phyloP scores from a whole-genome alignment of 352 stramenopile species.

The Phytophthora podocarpi region DNA sequence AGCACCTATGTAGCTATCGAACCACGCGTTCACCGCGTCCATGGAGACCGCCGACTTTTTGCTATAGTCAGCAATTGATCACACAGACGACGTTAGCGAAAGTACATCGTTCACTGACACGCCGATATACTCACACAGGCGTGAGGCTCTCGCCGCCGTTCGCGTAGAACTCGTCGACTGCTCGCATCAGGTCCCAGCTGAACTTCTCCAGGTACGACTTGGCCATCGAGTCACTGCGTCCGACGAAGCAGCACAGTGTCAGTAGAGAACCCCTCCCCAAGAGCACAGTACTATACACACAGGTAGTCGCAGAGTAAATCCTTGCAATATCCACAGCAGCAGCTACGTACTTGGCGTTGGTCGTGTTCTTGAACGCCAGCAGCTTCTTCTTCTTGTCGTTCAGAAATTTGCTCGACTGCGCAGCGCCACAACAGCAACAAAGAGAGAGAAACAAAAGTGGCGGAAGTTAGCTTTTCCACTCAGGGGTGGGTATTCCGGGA shows the following conservation, averaged over 20 bases:
- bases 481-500: not conserved
- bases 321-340: not conserved
- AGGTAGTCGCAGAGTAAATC: not conserved
- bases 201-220: conserved; percentile 80
- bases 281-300: too few species aligned
- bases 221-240: conserved; percentile 64
- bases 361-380: conserved; percentile 75
- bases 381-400: conserved; percentile 79
- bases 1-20: conserved; percentile 68
- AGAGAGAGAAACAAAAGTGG: not conserved
- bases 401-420: conserved; percentile 49
- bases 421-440: not conserved
- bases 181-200: conserved; percentile 80
- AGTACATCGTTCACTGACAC: not conserved
- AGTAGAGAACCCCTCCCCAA: not conserved
- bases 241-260: not conserved
- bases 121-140: conserved; percentile 17
- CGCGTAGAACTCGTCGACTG: conserved; percentile 80
- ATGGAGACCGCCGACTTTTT: conserved; percentile 43
- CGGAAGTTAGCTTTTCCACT: conserved; percentile 6
- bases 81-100: not conserved
- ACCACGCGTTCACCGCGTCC: conserved; percentile 61
- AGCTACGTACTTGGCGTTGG: conserved; percentile 63
- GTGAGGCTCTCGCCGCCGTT: conserved; percentile 51
- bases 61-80: conserved; percentile 5